These are phyloP conservation scores for Aaosphaeria arxii DNA, from an alignment of 2,329 filamentous ascomycete genomes.

Conservation along the genomic window DNA sequence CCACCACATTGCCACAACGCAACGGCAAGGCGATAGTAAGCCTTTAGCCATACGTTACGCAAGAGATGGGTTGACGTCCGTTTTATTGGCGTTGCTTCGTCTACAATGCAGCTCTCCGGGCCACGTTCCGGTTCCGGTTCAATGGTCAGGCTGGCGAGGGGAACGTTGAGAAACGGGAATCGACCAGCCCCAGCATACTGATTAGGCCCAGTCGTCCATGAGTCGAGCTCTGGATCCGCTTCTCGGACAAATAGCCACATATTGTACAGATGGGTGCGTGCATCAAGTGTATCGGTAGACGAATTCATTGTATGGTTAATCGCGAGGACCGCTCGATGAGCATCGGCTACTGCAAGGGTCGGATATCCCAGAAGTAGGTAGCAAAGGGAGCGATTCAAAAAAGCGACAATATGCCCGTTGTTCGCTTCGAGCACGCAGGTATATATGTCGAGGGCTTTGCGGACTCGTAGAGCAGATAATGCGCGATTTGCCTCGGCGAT, in stretches of 20 bases:
- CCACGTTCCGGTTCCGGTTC: neutral
- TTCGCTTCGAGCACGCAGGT: conserved; percentile 10
- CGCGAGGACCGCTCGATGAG: conserved; percentile 14
- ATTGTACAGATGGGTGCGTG: conserved; percentile 1
- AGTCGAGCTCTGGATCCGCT: conserved; percentile 1
- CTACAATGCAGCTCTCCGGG: neutral
- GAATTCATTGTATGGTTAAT: neutral
- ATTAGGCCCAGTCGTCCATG: conserved; percentile 4
- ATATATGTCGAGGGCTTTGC: conserved; percentile 9
- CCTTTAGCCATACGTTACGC: conserved; percentile 9
- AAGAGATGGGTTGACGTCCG: neutral
- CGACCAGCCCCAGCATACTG: conserved; percentile 4
- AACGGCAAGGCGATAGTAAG: conserved; percentile 14
- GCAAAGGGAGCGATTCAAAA: conserved; percentile 22
- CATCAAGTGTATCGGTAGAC: neutral
- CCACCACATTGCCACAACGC: conserved; percentile 20
- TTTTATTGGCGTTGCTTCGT: neutral
- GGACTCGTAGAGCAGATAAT: neutral
- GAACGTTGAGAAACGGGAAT: conserved; percentile 3
- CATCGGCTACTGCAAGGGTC: conserved; percentile 17
- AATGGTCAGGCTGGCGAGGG: conserved; percentile 5
- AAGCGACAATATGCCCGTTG: conserved; percentile 14
- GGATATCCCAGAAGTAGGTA: conserved; percentile 12
- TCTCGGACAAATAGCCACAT: neutral
- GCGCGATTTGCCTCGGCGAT: conserved; percentile 2